Conservation (phyloP, 108 stramenopile genomes). For the Cylindrotheca closterium region DNA sequence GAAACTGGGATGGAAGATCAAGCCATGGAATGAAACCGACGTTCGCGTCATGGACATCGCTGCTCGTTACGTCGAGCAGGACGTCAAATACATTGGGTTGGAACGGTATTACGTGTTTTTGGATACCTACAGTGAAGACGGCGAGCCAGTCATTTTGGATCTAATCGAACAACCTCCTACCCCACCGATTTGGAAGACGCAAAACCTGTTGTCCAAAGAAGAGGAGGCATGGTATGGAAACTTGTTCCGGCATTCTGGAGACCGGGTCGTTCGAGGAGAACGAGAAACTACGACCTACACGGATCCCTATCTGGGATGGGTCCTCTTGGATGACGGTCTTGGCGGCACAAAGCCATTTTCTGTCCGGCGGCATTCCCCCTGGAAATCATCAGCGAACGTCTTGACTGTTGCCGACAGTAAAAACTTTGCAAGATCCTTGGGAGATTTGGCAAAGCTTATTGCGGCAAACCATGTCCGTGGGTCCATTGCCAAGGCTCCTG, state of each 20-base stretch:
- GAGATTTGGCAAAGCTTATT: constrained; percentile 47
- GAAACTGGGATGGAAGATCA: constrained; percentile 64
- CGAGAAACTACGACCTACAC: constrained; percentile 53
- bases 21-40: constrained; percentile 46
- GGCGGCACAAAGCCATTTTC: constrained; percentile 26
- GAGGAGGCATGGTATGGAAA: constrained; percentile 50
- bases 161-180: not conserved
- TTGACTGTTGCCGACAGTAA: constrained; percentile 16
- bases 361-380: constrained; percentile 62
- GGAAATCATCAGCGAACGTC: constrained; percentile 32
- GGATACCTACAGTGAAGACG: not conserved
- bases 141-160: not conserved
- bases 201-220: not conserved
- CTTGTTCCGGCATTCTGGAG: constrained; percentile 50
- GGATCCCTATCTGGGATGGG: constrained; percentile 58
- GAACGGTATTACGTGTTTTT: not conserved
- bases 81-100: not conserved
- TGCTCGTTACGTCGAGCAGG: not conserved
- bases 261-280: constrained; percentile 48
- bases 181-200: not conserved
- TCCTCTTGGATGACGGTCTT: constrained; percentile 26
- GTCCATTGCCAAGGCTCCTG: constrained; percentile 52
- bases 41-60: constrained; percentile 22
- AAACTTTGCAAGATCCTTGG: constrained; percentile 25
- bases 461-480: constrained; percentile 68